These are phyloP conservation scores for Rhizodiscina lignyota DNA, from an alignment of 495 filamentous ascomycete genomes.

Conservation along the genomic window DNA sequence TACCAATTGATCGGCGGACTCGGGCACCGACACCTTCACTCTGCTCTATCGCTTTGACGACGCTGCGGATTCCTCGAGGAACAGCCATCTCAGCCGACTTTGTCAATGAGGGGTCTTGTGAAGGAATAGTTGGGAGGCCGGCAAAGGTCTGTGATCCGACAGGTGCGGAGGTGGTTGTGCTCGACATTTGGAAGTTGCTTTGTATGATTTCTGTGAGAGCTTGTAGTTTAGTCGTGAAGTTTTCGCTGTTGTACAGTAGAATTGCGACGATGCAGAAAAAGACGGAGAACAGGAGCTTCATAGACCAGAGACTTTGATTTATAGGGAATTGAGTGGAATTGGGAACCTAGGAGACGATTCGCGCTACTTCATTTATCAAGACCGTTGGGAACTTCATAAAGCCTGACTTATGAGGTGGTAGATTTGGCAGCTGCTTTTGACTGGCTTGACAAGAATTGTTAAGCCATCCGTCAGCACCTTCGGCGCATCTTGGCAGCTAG, in stretches of 20 bases:
- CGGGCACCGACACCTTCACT: constrained; percentile 78
- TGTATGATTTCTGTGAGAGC: background rate
- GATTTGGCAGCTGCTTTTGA: no score
- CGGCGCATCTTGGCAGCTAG: no score
- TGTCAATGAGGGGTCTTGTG: constrained; percentile 18
- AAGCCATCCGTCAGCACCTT: no score
- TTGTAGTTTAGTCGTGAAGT: background rate
- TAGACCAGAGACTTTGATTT: no score
- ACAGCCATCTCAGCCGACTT: constrained; percentile 40
- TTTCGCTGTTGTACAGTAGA: background rate
- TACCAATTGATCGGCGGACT: constrained; percentile 81
- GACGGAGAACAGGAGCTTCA: background rate
- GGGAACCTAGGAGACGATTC: no score
- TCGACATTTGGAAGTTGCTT: constrained; percentile 9
- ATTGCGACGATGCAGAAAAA: background rate
- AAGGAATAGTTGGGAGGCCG: constrained; percentile 24
- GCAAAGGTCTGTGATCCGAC: constrained; percentile 15
- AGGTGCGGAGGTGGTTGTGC: constrained; percentile 1
- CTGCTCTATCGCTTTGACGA: constrained; percentile 73
- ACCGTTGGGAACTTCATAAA: no score
- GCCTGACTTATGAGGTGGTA: no score
- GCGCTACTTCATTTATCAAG: no score
- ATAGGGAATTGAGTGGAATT: no score
- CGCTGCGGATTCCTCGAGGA: constrained; percentile 59
- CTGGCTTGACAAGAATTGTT: no score